A percentile compares a stretch with the other conserved stretches of the same genome.
Conservation (phyloP, 768 basidiomycete genomes). For the Hypholoma sublateritium region DNA sequence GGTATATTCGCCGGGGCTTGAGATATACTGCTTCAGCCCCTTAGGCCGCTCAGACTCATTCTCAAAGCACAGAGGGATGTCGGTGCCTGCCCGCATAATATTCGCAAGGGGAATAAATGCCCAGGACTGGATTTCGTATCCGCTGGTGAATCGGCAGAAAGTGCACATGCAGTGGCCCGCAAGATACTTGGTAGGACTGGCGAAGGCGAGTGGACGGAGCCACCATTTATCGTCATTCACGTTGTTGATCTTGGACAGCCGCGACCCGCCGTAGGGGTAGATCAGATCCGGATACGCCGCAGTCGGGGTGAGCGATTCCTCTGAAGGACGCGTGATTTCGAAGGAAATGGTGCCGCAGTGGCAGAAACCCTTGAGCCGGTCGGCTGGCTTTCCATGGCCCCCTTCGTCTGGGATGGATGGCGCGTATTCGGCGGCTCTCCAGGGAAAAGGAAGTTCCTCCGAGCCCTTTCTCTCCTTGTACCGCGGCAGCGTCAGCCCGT, state of each 20-base stretch:
- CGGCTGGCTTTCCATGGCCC: background rate
- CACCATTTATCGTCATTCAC: conserved; percentile 30
- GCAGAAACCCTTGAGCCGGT: conserved; percentile 22
- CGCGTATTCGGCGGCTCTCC: conserved; percentile 13
- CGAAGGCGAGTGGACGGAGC: conserved; percentile 15
- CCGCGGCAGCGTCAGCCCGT: conserved; percentile 19
- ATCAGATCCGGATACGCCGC: conserved; percentile 28
- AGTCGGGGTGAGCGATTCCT: conserved; percentile 18
- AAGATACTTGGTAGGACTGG: conserved; percentile 23
- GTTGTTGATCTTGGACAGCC: conserved; percentile 22
- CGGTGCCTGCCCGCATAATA: conserved; percentile 17
- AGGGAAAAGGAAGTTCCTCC: conserved; percentile 21
- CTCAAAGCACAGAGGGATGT: conserved; percentile 15
- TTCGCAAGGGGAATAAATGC: conserved; percentile 27
- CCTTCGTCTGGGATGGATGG: background rate
- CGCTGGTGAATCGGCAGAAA: conserved; percentile 26
- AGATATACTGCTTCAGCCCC: conserved; percentile 28
- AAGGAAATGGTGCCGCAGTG: conserved; percentile 26
- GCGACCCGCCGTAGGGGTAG: conserved; percentile 19
- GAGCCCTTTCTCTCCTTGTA: conserved; percentile 15
- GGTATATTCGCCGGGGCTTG: conserved; percentile 26
- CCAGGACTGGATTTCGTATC: conserved; percentile 29
- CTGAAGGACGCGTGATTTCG: conserved; percentile 23
- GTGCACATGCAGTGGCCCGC: conserved; percentile 30
- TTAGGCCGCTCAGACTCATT: conserved; percentile 10